Evolutionary conservation across 2,329 filamentous ascomycete species (phyloP).

Genomic region (Knoxdaviesia capensis): DNA sequence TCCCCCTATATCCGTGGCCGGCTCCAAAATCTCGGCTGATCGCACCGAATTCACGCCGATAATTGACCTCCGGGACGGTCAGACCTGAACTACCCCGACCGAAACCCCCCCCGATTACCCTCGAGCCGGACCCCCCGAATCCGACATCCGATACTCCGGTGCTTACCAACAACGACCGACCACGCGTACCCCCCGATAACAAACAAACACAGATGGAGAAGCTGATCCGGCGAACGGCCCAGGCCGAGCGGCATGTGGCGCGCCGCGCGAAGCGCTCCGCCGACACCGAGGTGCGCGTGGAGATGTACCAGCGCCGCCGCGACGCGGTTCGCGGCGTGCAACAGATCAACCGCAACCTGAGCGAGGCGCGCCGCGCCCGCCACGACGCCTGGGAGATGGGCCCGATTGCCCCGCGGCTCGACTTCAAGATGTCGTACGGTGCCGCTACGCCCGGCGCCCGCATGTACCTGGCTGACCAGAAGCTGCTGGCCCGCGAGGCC

Average conservation of each 20-base stretch:
- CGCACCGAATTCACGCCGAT: background rate
- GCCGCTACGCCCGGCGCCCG: constrained; percentile 14
- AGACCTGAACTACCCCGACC: background rate
- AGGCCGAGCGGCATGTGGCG: constrained; percentile 43
- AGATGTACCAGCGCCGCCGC: constrained; percentile 11
- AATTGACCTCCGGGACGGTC: background rate
- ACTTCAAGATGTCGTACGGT: constrained; percentile 45
- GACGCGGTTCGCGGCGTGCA: constrained; percentile 11
- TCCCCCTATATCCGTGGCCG: too few relatives aligned
- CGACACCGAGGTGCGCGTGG: constrained; percentile 11
- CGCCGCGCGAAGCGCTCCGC: constrained; percentile 21
- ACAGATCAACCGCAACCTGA: constrained; percentile 16
- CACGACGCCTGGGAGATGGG: constrained; percentile 65
- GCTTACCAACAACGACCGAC: too few relatives aligned
- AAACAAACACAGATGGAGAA: constrained; percentile 38
- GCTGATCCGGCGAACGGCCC: constrained; percentile 42
- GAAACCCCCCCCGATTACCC: too few relatives aligned
- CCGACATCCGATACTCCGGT: too few relatives aligned
- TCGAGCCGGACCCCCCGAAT: too few relatives aligned
- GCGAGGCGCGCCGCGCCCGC: constrained; percentile 27
- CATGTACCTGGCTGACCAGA: constrained; percentile 9
- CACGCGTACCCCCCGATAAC: background rate
- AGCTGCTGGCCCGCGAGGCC: constrained; percentile 14
- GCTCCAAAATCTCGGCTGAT: too few relatives aligned
- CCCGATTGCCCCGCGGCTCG: constrained; percentile 55